Conservation (phyloP, 371 early-diverging fungal species). For the Fennellomyces sp. region DNA sequence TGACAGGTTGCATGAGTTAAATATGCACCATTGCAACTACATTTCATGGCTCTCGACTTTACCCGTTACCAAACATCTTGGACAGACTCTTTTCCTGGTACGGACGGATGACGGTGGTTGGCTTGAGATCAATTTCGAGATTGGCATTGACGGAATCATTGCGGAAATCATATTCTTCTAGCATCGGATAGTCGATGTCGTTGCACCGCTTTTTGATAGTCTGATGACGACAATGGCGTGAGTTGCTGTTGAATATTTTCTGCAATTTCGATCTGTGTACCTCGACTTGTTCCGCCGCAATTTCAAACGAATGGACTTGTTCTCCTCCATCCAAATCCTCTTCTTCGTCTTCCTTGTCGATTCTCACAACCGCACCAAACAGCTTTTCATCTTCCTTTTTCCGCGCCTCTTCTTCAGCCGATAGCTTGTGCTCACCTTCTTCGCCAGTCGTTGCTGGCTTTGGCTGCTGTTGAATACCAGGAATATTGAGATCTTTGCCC, state of each 20-base stretch:
- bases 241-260: not conserved
- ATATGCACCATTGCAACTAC: too few relatives aligned
- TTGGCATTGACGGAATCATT: constrained; percentile 88
- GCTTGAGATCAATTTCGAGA: constrained; percentile 95
- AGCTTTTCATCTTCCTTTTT: constrained; percentile 55
- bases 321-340: constrained; percentile 74
- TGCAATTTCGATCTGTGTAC: constrained; percentile 24
- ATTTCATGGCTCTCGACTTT: too few relatives aligned
- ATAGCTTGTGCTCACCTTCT: constrained; percentile 19
- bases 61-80: constrained; percentile 99
- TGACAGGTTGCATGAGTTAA: not conserved
- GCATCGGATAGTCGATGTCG: constrained; percentile 95
- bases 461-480: constrained; percentile 55
- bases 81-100: constrained; percentile 99
- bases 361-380: constrained; percentile 60
- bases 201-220: constrained; percentile 93
- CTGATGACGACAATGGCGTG: constrained; percentile 15
- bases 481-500: constrained; percentile 63
- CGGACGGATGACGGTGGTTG: constrained; percentile 94
- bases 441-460: constrained; percentile 26
- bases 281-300: constrained; percentile 80
- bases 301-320: constrained; percentile 89
- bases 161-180: constrained; percentile 99
- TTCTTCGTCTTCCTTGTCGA: constrained; percentile 72
- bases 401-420: constrained; percentile 32